A percentile compares a stretch with the other conserved stretches of the same genome.
Evolutionary conservation across 1,284 basidiomycete species (phyloP).

Genomic region (Moesziomyces sp.): DNA sequence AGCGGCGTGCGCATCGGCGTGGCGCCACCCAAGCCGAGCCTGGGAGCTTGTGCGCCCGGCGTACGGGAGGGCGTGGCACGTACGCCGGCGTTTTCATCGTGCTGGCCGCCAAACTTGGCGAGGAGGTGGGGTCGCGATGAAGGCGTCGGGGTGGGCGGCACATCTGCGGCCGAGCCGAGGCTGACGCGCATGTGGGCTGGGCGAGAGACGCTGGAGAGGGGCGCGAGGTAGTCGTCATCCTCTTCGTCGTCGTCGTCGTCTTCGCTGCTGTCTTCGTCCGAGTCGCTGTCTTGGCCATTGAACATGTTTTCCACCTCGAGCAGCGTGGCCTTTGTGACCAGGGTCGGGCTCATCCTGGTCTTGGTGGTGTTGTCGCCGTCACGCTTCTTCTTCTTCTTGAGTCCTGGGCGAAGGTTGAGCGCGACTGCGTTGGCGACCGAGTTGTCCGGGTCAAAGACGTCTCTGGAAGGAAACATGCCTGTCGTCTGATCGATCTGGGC

Average conservation of each 20-base stretch:
- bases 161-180: slow-evolving; percentile 37
- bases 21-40: slow-evolving; percentile 26
- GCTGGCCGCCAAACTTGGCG: slow-evolving; percentile 14
- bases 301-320: slow-evolving; percentile 64
- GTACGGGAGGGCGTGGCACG: slow-evolving; percentile 41
- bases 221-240: slow-evolving; percentile 35
- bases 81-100: slow-evolving; percentile 53
- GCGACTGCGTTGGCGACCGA: slow-evolving; percentile 46
- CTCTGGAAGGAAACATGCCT: slow-evolving; percentile 36
- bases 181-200: slow-evolving; percentile 15
- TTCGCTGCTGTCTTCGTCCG: slow-evolving; percentile 39
- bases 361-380: slow-evolving; percentile 36
- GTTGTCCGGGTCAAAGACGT: slow-evolving; percentile 49
- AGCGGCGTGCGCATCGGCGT: slow-evolving; percentile 50
- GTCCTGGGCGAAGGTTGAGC: slow-evolving; percentile 44
- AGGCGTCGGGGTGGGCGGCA: slow-evolving; percentile 52
- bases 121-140: slow-evolving; percentile 22
- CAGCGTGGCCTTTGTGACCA: slow-evolving; percentile 61
- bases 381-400: slow-evolving; percentile 48
- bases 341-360: slow-evolving; percentile 50
- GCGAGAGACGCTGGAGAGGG: slow-evolving; percentile 23
- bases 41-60: slow-evolving; percentile 11
- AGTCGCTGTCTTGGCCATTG: slow-evolving; percentile 55
- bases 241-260: slow-evolving; percentile 42
- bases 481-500: slow-evolving; percentile 30